Evolutionary conservation across 768 basidiomycete genomes (phyloP), one percentile per base, ranked within the genome.

Genomic region (Rhodotorula taiwanensis): DNA sequence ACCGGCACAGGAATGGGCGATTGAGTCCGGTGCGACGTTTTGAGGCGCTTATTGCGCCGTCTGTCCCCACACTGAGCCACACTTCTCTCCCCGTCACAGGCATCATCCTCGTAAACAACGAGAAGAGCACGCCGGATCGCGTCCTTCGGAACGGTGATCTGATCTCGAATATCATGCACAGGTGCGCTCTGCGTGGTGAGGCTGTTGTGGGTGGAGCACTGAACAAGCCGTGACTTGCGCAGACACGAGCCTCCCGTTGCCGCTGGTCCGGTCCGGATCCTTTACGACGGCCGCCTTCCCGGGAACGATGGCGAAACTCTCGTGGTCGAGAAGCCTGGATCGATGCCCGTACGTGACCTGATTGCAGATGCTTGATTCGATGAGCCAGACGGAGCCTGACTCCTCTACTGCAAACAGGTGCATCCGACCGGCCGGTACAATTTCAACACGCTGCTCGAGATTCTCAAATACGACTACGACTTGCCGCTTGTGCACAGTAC

Each of bases 171-270:
- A 50, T 70, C 41, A 31, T 65, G 30, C 72, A 69, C 50, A 62
- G 71, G 62, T 65, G 3, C 25, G 62, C 31, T 23, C 15, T 20
- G 16, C 28, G 3, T 5, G n/a, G n/a, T n/a, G n/a, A n/a, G n/a
- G n/a, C n/a, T n/a, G n/a, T n/a, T n/a, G n/a, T n/a, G n/a, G n/a
- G n/a, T n/a, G n/a, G n/a, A n/a, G n/a, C 23, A 39, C 31, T n/a
- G 11, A 10, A 2, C 16, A 42, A 41, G 39, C 42, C 39, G 27
- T 31, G 34, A 28, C 2, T 28, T 25, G 9, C 33, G 18, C 76
- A 81, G 91, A n/a, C 95, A 99, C 74, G 95, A 99, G 76, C 95
- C 95, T 9, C 91, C 95, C 5, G 86, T 99, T 6, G 86, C 91
- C 2, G 83, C 86, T 4, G 86, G 80, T 7, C 88, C 88, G 3